Conservation (phyloP, 768 basidiomycete species). For the Pleurotus djamor region DNA sequence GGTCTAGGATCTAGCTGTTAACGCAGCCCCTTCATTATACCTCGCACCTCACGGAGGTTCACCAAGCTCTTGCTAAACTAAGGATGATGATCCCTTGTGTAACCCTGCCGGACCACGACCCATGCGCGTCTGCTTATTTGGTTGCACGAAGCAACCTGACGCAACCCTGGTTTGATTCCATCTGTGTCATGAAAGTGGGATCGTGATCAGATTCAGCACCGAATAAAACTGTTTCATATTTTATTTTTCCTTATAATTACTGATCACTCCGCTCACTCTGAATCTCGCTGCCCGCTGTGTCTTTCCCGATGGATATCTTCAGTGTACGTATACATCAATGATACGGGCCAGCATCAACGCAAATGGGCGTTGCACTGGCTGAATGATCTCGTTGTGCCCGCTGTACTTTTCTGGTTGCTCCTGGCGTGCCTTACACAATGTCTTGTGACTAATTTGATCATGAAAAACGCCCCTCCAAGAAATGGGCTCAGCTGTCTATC, state of each 20-base stretch:
- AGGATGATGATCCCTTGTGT: slow-evolving; percentile 6
- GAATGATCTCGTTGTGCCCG: not conserved
- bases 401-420: not conserved
- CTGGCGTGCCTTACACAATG: slow-evolving; percentile 7
- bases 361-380: not conserved
- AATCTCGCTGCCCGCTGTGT: no score
- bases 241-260: not conserved
- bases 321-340: not conserved
- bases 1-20: slow-evolving; percentile 3
- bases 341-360: not conserved
- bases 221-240: slow-evolving; percentile 2
- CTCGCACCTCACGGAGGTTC: not conserved
- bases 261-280: no score
- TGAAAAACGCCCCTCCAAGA: slow-evolving; percentile 6
- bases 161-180: slow-evolving; percentile 9
- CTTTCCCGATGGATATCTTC: not conserved
- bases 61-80: slow-evolving; percentile 2
- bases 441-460: slow-evolving; percentile 9
- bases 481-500: slow-evolving; percentile 6
- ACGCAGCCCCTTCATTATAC: slow-evolving; percentile 7
- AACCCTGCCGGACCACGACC: slow-evolving; percentile 7
- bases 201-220: slow-evolving; percentile 8
- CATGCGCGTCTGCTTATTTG: slow-evolving; percentile 5
- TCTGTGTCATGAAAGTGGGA: slow-evolving; percentile 8
- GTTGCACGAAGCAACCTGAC: not conserved